Evolutionary conservation across 225 moss, liverwort and hornwort species (phyloP).

Genomic region (Straminergon stramineum): DNA sequence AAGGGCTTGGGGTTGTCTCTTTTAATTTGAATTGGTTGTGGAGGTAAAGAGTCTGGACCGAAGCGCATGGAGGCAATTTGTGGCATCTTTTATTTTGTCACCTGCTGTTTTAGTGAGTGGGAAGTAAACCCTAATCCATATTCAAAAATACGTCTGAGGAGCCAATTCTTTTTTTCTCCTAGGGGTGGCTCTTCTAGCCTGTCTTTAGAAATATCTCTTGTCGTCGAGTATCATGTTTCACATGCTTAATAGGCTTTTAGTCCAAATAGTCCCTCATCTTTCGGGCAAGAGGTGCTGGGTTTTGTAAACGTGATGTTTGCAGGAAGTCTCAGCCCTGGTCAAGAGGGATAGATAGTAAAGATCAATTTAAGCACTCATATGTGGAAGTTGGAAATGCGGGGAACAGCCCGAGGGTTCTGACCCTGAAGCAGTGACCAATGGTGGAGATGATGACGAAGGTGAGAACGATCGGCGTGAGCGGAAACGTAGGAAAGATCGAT

Average conservation of each 20-base stretch:
- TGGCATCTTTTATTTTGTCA: background rate
- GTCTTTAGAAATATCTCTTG: conserved; percentile 4
- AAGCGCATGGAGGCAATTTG: background rate
- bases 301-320: conserved; percentile 61
- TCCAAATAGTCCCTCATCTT: conserved; percentile 4
- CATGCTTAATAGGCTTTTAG: background rate
- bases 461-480: conserved; percentile 61
- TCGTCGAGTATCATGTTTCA: background rate
- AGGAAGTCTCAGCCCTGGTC: conserved; percentile 68
- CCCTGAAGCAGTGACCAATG: conserved; percentile 87
- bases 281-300: conserved; percentile 36
- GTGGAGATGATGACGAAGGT: conserved; percentile 67
- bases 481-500: conserved; percentile 85
- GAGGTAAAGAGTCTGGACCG: background rate
- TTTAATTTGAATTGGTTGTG: background rate
- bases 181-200: background rate
- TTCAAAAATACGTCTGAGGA: background rate
- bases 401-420: conserved; percentile 99
- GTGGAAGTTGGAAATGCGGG: conserved; percentile 99
- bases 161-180: background rate
- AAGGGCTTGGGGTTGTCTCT: background rate
- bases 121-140: background rate
- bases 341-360: conserved; percentile 68
- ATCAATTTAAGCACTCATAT: conserved; percentile 75
- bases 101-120: background rate